phyloP scores from a whole-genome alignment of 2,329 filamentous ascomycete genomes.

The Didymella lethalis region DNA sequence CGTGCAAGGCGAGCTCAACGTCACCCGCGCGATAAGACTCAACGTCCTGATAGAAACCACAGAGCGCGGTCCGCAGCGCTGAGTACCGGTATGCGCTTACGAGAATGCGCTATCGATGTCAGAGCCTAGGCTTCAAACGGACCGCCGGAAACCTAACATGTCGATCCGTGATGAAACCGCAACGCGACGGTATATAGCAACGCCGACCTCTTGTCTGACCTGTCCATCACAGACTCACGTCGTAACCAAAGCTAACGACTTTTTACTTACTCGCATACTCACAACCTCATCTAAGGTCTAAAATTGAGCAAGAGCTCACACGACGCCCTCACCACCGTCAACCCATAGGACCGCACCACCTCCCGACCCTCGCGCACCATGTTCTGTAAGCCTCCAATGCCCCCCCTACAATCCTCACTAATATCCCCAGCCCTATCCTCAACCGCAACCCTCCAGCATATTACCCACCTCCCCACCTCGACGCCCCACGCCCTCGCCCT shows the following conservation, averaged over 20 bases:
- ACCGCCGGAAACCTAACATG: constrained; percentile 4
- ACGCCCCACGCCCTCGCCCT: constrained; percentile 34
- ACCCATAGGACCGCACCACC: background rate
- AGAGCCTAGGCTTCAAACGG: background rate
- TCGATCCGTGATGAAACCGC: constrained; percentile 11
- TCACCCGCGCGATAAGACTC: background rate
- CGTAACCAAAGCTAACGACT: background rate
- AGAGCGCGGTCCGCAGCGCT: background rate
- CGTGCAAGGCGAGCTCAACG: background rate
- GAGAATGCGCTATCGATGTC: background rate
- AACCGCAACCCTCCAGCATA: constrained; percentile 45
- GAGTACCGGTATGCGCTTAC: background rate
- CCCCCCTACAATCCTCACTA: constrained; percentile 1
- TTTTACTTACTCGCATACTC: background rate
- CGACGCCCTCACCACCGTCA: background rate
- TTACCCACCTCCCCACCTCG: constrained; percentile 43
- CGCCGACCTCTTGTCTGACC: background rate
- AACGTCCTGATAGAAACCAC: background rate
- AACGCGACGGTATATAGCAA: constrained; percentile 4
- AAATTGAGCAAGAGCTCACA: background rate
- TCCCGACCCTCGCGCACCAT: constrained; percentile 20
- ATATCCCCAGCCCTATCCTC: constrained; percentile 39
- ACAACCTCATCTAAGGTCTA: background rate
- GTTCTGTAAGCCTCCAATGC: constrained; percentile 37
- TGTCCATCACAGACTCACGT: background rate